Evolutionary conservation across 2,329 filamentous ascomycete genomes (phyloP).

Genomic region (Exophiala mesophila): DNA sequence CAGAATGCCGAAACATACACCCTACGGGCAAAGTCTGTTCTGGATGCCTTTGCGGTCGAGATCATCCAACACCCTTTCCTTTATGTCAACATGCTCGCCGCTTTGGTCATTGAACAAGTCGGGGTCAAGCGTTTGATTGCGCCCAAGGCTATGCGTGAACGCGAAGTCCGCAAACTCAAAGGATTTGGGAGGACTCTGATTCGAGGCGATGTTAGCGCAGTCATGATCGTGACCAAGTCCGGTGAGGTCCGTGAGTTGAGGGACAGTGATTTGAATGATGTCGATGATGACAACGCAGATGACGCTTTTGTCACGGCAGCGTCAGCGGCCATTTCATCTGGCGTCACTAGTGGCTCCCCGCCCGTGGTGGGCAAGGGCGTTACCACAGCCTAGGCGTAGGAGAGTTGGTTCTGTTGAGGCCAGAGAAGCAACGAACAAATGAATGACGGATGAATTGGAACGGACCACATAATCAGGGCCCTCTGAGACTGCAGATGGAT

Average conservation of each 20-base stretch:
- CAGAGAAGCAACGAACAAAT: no score
- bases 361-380: neutral
- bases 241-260: constrained; percentile 20
- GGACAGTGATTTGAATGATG: constrained; percentile 24
- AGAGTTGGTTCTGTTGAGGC: no score
- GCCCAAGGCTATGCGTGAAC: constrained; percentile 22
- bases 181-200: constrained; percentile 26
- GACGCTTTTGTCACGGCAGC: constrained; percentile 3
- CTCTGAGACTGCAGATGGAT: no score
- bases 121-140: constrained; percentile 59
- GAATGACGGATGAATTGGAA: no score
- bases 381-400: constrained; percentile 2
- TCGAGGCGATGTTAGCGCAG: constrained; percentile 15
- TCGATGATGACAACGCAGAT: constrained; percentile 15
- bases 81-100: constrained; percentile 73
- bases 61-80: constrained; percentile 90
- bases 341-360: neutral
- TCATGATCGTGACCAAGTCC: constrained; percentile 25
- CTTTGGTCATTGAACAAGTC: constrained; percentile 68
- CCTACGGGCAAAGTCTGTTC: constrained; percentile 61
- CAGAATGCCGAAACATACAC: constrained; percentile 55
- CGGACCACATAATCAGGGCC: no score
- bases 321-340: neutral
- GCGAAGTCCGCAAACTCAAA: constrained; percentile 18
- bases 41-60: constrained; percentile 84